Percentiles rank a stretch among this genome's conserved stretches.
These are phyloP conservation scores for Madurella fahalii DNA, from an alignment of 2,329 filamentous ascomycete genomes.

Conservation along the genomic window DNA sequence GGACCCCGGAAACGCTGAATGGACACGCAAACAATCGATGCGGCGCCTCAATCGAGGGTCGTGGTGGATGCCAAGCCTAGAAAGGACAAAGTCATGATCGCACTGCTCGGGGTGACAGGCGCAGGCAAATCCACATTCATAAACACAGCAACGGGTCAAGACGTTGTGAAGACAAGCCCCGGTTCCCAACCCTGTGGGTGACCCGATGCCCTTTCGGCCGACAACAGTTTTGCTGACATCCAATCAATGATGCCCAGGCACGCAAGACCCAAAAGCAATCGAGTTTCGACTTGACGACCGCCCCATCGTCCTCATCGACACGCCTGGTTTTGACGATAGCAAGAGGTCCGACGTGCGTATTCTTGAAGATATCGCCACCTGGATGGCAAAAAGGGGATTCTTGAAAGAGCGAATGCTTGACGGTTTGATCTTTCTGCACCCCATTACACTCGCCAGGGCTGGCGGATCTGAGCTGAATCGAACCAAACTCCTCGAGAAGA, in stretches of 20 bases:
- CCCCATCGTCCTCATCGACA: constrained; percentile 1
- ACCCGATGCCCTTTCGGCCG: no score
- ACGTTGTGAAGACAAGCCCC: background rate
- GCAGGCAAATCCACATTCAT: constrained; percentile 5
- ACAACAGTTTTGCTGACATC: background rate
- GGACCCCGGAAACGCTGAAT: no score
- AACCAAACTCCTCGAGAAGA: constrained; percentile 1
- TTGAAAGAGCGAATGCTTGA: background rate
- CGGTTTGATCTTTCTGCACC: constrained; percentile 3
- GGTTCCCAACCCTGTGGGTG: background rate
- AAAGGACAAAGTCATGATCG: no score
- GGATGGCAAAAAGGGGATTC: constrained; percentile 2
- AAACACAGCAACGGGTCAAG: background rate
- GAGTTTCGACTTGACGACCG: background rate
- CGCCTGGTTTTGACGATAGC: constrained; percentile 1
- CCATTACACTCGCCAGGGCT: background rate
- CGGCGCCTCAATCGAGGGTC: no score
- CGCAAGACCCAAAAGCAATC: background rate
- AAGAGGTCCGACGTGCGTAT: background rate
- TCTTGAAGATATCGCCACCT: constrained; percentile 1
- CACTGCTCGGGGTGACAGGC: background rate
- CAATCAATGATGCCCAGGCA: background rate
- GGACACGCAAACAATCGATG: no score
- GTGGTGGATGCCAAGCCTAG: no score
- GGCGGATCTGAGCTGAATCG: constrained; percentile 1